Conservation (phyloP, 1,284 basidiomycete species). For the Ceratobasidium sp. region DNA sequence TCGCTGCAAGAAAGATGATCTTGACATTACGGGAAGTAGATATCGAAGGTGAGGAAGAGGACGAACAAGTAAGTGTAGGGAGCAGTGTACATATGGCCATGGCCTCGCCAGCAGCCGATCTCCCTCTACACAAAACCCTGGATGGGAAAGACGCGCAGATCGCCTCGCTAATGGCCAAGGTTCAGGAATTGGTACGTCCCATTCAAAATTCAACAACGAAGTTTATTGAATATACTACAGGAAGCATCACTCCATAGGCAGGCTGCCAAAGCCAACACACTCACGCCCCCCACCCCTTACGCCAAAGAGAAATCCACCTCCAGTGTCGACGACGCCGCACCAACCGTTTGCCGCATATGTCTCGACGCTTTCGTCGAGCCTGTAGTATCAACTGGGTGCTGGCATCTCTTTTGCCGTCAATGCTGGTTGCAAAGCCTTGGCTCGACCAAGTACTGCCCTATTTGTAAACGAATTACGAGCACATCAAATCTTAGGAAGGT, state of each 20-base stretch:
- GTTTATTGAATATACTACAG: slow-evolving; percentile 54
- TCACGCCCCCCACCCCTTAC: background rate
- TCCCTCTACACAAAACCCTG: slow-evolving; percentile 52
- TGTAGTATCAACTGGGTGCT: slow-evolving; percentile 84
- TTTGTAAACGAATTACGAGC: slow-evolving; percentile 84
- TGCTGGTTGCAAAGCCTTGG: slow-evolving; percentile 85
- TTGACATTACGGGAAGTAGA: slow-evolving; percentile 31
- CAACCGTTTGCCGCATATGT: slow-evolving; percentile 78
- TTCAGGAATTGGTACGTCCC: slow-evolving; percentile 68
- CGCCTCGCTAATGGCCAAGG: slow-evolving; percentile 70
- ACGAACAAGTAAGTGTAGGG: slow-evolving; percentile 44
- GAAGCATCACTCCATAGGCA: slow-evolving; percentile 58
- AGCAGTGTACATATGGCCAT: slow-evolving; percentile 11
- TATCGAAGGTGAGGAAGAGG: slow-evolving; percentile 51
- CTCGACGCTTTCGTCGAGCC: slow-evolving; percentile 81
- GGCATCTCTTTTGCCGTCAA: slow-evolving; percentile 83
- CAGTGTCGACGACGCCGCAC: slow-evolving; percentile 44
- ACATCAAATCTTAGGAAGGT: slow-evolving; percentile 78
- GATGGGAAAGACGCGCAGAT: slow-evolving; percentile 66
- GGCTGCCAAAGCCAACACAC: slow-evolving; percentile 9
- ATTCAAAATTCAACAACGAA: background rate
- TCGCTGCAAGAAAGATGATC: slow-evolving; percentile 23
- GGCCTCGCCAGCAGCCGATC: slow-evolving; percentile 2
- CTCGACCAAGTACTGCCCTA: slow-evolving; percentile 83
- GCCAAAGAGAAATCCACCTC: slow-evolving; percentile 1